Percentiles rank a stretch among this genome's conserved stretches.
phyloP scores from a whole-genome alignment of 495 filamentous ascomycete genomes.

The Xylaria scruposa region DNA sequence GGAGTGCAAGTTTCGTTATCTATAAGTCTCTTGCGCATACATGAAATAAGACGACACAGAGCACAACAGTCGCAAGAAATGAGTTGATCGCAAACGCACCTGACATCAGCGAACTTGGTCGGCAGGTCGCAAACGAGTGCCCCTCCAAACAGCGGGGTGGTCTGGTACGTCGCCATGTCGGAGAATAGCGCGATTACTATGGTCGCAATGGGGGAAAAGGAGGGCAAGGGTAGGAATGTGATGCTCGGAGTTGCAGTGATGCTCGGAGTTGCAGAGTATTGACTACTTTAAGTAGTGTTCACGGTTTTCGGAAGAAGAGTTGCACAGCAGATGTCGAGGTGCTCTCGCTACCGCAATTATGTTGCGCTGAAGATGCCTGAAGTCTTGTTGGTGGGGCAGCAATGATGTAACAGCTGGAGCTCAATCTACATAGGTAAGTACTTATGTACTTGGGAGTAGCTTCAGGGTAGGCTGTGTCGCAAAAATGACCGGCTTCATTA shows the following conservation, averaged over 20 bases:
- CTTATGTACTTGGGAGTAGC: not conserved
- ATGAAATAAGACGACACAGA: not conserved
- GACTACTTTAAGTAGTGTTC: constrained; percentile 10
- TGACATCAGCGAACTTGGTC: constrained; percentile 77
- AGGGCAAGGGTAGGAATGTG: not conserved
- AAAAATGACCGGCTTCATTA: not conserved
- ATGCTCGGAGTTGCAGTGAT: not conserved
- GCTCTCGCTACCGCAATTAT: not conserved
- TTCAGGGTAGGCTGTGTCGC: not conserved
- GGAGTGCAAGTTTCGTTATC: not conserved
- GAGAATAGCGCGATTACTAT: not conserved
- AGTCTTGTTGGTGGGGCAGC: constrained; percentile 6
- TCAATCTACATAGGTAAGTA: not conserved
- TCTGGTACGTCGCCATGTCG: constrained; percentile 55
- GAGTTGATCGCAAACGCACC: constrained; percentile 56
- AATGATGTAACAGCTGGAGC: constrained; percentile 17
- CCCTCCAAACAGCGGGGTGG: constrained; percentile 77
- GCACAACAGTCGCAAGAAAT: not conserved
- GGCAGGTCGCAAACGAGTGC: constrained; percentile 78
- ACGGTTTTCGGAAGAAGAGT: not conserved
- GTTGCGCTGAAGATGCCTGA: constrained; percentile 8
- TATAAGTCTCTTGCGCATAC: not conserved
- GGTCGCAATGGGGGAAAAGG: not conserved
- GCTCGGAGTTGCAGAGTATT: not conserved
- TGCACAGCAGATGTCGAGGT: constrained; percentile 9